A percentile compares a stretch with the other conserved stretches of the same genome.
phyloP scores from a whole-genome alignment of 2,329 filamentous ascomycete species.

The Rachicladosporium sp. region DNA sequence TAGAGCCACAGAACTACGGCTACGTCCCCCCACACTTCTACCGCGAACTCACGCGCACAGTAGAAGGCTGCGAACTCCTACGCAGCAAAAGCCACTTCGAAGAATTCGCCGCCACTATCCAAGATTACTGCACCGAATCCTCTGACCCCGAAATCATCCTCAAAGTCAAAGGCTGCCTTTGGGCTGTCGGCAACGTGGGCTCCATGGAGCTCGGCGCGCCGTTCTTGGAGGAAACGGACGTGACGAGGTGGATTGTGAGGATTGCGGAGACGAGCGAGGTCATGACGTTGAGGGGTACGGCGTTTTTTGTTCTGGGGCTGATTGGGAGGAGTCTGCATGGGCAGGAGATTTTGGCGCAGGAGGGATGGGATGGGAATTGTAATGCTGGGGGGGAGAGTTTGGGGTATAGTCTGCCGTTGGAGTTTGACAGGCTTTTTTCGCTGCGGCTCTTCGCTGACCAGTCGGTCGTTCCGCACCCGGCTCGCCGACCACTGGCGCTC shows the following conservation, averaged over 20 bases:
- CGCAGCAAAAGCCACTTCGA: conserved; percentile 92
- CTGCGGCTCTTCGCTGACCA: conserved; percentile 27
- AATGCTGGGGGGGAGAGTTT: conserved; percentile 71
- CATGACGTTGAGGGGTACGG: conserved; percentile 85
- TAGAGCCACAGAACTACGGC: conserved; percentile 39
- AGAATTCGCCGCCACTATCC: conserved; percentile 81
- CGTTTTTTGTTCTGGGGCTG: conserved; percentile 87
- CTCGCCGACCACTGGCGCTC: conserved; percentile 1
- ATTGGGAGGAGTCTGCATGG: conserved; percentile 88
- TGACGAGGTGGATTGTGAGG: conserved; percentile 72
- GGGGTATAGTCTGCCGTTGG: conserved; percentile 73
- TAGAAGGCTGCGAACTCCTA: conserved; percentile 80
- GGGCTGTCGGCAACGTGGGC: conserved; percentile 95
- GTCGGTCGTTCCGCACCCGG: not conserved
- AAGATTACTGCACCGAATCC: conserved; percentile 71
- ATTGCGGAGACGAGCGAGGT: conserved; percentile 84
- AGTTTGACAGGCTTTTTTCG: conserved; percentile 68
- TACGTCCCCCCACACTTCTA: conserved; percentile 94
- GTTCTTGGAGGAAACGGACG: conserved; percentile 80
- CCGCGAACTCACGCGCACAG: conserved; percentile 80
- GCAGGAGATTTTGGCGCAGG: conserved; percentile 76
- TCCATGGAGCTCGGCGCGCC: conserved; percentile 95
- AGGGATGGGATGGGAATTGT: conserved; percentile 87
- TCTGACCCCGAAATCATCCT: conserved; percentile 76
- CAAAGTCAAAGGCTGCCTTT: conserved; percentile 92